Conservation (phyloP, 345 rosid species). For the Populus tremula region DNA sequence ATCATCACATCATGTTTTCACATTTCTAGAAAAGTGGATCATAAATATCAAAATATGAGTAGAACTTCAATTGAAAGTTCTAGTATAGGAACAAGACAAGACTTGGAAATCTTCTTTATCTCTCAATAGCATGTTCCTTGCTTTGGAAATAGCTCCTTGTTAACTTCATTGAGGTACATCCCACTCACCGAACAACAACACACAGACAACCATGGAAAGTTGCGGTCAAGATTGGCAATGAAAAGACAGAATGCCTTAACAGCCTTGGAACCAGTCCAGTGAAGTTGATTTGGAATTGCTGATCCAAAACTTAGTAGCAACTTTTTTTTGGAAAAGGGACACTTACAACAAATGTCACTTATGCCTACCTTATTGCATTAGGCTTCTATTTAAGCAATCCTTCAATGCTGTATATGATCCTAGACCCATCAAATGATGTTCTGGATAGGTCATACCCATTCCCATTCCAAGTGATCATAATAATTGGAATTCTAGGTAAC, state of each 20-base stretch:
- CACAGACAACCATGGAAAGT: neutral
- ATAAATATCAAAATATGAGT: neutral
- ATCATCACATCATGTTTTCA: neutral
- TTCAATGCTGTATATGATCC: constrained; percentile 6
- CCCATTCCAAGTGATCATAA: neutral
- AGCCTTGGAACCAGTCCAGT: neutral
- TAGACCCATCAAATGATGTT: neutral
- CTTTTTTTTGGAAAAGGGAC: neutral
- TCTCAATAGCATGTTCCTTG: neutral
- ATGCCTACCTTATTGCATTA: neutral
- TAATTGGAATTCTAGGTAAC: neutral
- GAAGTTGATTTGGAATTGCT: neutral
- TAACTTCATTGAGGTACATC: neutral
- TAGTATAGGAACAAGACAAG: neutral
- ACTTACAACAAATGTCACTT: neutral
- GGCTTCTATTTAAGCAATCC: constrained; percentile 3
- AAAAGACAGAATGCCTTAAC: neutral
- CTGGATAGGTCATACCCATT: neutral
- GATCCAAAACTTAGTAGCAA: neutral
- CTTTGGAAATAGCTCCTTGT: neutral
- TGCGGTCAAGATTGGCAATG: neutral
- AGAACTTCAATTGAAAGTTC: neutral
- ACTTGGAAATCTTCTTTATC: neutral
- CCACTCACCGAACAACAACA: neutral
- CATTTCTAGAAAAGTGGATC: neutral